Conservation (phyloP, 768 basidiomycete species). For the Hypholoma fasciculare region DNA sequence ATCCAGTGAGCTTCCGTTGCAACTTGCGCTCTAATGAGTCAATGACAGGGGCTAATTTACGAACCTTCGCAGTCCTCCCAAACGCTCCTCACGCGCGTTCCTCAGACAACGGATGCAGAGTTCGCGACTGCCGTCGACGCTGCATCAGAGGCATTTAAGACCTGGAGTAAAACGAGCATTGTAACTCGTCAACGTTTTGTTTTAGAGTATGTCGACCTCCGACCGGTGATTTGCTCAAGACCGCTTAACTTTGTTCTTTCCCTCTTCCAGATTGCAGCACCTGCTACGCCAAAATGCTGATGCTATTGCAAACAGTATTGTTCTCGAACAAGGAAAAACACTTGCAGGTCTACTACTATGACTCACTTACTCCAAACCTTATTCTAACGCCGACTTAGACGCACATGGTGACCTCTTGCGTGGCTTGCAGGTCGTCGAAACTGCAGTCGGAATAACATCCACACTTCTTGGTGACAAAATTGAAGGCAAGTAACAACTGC, state of each 20-base stretch:
- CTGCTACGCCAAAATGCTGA: slow-evolving; percentile 85
- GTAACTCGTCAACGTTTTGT: slow-evolving; percentile 86
- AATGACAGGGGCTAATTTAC: slow-evolving; percentile 3
- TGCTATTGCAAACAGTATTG: slow-evolving; percentile 85
- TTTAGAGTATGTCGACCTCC: slow-evolving; percentile 66
- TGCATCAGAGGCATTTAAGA: slow-evolving; percentile 82
- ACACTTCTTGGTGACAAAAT: slow-evolving; percentile 89
- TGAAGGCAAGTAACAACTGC: slow-evolving; percentile 61
- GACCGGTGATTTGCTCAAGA: slow-evolving; percentile 1
- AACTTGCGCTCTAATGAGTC: not conserved
- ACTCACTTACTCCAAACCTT: not conserved
- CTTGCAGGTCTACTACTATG: slow-evolving; percentile 56
- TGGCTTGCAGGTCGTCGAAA: slow-evolving; percentile 87
- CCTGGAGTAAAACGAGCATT: slow-evolving; percentile 86
- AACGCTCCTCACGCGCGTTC: slow-evolving; percentile 84
- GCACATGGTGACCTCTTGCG: slow-evolving; percentile 94
- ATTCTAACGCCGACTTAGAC: slow-evolving; percentile 44
- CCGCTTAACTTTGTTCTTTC: not conserved
- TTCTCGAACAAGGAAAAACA: slow-evolving; percentile 96
- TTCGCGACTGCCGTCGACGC: slow-evolving; percentile 83
- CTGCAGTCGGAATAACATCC: slow-evolving; percentile 77
- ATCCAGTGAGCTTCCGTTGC: slow-evolving; percentile 66
- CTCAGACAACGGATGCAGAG: slow-evolving; percentile 81
- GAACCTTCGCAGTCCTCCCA: slow-evolving; percentile 71
- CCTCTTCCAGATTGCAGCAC: slow-evolving; percentile 70